Evolutionary conservation across 352 stramenopile genomes (phyloP).

Genomic region (Phytophthora cactorum): DNA sequence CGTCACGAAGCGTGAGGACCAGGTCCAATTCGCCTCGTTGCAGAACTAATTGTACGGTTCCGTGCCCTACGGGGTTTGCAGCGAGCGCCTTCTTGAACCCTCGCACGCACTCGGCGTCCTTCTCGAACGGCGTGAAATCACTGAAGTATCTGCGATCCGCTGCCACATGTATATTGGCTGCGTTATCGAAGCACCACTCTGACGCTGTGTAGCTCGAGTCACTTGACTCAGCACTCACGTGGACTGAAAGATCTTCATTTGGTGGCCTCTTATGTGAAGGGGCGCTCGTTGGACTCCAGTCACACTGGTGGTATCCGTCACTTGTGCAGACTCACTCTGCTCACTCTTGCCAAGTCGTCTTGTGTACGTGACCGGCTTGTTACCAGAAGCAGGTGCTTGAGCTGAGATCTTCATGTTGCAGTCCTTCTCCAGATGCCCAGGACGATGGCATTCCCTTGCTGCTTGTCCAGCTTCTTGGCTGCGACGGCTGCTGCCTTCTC

Average conservation of each 20-base stretch:
- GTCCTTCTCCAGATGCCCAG: background rate
- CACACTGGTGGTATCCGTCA: background rate
- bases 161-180: background rate
- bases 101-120: background rate
- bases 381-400: background rate
- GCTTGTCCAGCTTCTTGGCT: conserved; percentile 3
- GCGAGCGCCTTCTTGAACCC: background rate
- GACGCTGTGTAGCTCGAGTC: background rate
- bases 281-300: background rate
- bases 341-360: background rate
- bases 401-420: background rate
- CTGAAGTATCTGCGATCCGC: background rate
- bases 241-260: background rate
- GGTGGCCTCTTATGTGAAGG: background rate
- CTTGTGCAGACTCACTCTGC: background rate
- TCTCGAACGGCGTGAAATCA: background rate
- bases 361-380: background rate
- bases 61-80: background rate
- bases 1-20: background rate
- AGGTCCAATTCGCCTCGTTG: background rate
- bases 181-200: background rate
- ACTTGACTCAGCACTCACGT: background rate
- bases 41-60: background rate
- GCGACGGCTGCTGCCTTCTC: background rate
- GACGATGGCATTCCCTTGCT: background rate